Conservation (phyloP, 345 rosid species). For the Hibiscus mutabilis region DNA sequence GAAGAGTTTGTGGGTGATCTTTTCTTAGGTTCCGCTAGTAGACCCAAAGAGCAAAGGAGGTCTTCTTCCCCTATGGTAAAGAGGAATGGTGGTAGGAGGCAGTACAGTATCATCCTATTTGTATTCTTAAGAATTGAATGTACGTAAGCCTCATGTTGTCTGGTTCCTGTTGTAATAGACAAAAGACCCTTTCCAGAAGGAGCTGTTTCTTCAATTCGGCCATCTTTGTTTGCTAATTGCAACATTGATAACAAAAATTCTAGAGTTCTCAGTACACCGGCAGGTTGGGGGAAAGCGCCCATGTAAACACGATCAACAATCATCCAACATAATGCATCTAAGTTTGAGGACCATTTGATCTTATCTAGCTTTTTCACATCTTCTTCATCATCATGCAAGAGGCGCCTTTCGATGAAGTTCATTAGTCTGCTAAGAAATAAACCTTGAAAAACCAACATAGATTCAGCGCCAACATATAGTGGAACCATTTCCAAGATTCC, state of each 20-base stretch:
- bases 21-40: conserved; percentile 65
- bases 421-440: conserved; percentile 85
- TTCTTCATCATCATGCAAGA: conserved; percentile 97
- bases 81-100: conserved; percentile 93
- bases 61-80: conserved; percentile 73
- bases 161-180: conserved; percentile 73
- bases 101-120: conserved; percentile 80
- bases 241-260: conserved; percentile 95
- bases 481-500: conserved; percentile 84
- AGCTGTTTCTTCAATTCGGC: conserved; percentile 82
- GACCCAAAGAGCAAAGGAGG: conserved; percentile 66
- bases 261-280: conserved; percentile 65
- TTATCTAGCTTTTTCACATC: conserved; percentile 87
- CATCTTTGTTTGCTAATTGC: conserved; percentile 95
- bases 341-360: conserved; percentile 82
- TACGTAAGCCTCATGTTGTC: conserved; percentile 84
- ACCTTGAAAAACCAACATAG: conserved; percentile 87
- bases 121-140: conserved; percentile 90
- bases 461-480: conserved; percentile 78
- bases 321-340: conserved; percentile 95
- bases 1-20: conserved; percentile 39
- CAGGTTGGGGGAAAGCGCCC: conserved; percentile 94
- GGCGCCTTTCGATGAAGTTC: conserved; percentile 96
- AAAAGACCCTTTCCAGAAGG: conserved; percentile 88
- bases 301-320: conserved; percentile 92